phyloP scores from a whole-genome alignment of 768 basidiomycete species.

The Serendipita sp. region DNA sequence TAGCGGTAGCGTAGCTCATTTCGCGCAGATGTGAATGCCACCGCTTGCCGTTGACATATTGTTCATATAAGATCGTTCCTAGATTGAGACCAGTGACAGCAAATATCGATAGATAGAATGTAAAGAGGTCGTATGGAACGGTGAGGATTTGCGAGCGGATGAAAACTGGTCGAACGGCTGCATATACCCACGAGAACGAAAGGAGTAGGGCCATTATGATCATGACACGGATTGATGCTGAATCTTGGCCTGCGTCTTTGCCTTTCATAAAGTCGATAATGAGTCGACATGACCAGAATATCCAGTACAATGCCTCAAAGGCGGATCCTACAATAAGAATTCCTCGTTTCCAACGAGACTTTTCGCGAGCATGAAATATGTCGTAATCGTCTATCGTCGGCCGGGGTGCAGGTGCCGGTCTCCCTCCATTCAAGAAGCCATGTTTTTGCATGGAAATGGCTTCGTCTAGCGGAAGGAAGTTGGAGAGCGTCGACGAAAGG shows the following conservation, averaged over 20 bases:
- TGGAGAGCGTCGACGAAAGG: not conserved
- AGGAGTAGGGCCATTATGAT: not conserved
- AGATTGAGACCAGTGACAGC: constrained; percentile 31
- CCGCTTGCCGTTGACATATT: constrained; percentile 23
- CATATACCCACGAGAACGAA: not conserved
- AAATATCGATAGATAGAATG: constrained; percentile 37
- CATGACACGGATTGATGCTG: not conserved
- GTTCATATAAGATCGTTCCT: constrained; percentile 39
- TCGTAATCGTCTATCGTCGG: not conserved
- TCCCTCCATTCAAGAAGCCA: not conserved
- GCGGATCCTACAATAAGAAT: not conserved
- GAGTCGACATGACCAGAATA: not conserved
- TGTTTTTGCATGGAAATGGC: not conserved
- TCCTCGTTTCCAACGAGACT: constrained; percentile 1
- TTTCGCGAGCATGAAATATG: not conserved
- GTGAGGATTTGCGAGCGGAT: constrained; percentile 24
- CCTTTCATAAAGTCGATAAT: not conserved
- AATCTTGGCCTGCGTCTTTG: not conserved
- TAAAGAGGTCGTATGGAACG: constrained; percentile 46
- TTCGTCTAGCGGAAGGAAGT: not conserved
- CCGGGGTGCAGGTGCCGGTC: not conserved
- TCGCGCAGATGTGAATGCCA: not conserved
- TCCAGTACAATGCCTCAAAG: not conserved
- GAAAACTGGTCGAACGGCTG: not conserved
- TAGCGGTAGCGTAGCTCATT: too few species aligned